Percentiles rank a stretch among this genome's conserved stretches.
phyloP scores from a whole-genome alignment of 2,329 filamentous ascomycete genomes.

The Pseudonectria foliicola region DNA sequence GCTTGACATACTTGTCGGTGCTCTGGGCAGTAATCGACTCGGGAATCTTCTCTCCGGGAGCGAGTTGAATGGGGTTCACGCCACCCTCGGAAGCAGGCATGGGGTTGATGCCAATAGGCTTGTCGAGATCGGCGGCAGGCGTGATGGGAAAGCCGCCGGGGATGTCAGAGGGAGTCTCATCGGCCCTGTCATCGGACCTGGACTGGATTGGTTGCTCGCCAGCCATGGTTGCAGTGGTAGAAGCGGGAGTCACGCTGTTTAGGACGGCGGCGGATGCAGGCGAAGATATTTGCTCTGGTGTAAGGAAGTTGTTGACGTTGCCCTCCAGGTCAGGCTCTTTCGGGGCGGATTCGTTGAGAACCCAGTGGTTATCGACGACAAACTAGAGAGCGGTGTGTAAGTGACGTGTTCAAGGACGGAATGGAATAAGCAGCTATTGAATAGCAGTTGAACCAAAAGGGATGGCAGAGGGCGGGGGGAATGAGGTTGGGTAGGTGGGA shows the following conservation, averaged over 20 bases:
- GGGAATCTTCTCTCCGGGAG: slow-evolving; percentile 76
- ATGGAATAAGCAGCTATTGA: slow-evolving; percentile 6
- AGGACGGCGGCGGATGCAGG: slow-evolving; percentile 44
- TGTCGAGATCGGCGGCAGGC: slow-evolving; percentile 46
- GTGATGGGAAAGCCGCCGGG: slow-evolving; percentile 57
- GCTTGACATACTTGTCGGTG: slow-evolving; percentile 62
- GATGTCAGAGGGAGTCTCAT: slow-evolving; percentile 26
- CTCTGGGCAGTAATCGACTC: slow-evolving; percentile 61
- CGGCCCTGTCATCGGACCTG: slow-evolving; percentile 11
- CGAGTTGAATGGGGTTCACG: slow-evolving; percentile 74
- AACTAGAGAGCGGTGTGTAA: slow-evolving; percentile 55
- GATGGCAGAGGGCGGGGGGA: slow-evolving; percentile 1
- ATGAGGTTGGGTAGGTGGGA: slow-evolving; percentile 9
- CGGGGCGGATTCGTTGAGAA: slow-evolving; percentile 70
- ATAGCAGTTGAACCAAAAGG: slow-evolving; percentile 9
- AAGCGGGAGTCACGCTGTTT: slow-evolving; percentile 61
- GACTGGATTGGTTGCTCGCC: slow-evolving; percentile 47
- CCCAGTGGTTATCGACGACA: slow-evolving; percentile 90
- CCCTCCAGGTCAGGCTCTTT: slow-evolving; percentile 76
- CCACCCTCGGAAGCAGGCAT: slow-evolving; percentile 55
- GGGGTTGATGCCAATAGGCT: slow-evolving; percentile 52
- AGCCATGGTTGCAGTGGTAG: slow-evolving; percentile 65
- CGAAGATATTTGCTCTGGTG: slow-evolving; percentile 59
- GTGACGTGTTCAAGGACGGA: slow-evolving; percentile 7
- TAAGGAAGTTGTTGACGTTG: slow-evolving; percentile 90